Evolutionary conservation across 371 early-diverging fungal species (phyloP).

Genomic region (Apophysomyces ossiformis): DNA sequence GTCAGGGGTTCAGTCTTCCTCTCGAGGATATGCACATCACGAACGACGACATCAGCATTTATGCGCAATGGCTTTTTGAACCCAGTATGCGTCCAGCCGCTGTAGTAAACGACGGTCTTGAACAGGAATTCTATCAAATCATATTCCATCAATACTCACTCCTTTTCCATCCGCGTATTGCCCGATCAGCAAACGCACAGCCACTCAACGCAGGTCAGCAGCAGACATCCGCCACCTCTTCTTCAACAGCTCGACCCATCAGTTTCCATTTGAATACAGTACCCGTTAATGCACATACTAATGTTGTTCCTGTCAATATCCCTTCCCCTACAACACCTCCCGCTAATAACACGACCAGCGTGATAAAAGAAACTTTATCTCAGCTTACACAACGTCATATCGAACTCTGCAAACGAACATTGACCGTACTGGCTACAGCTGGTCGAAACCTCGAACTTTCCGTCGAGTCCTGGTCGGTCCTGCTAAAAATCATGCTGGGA

Average conservation of each 20-base stretch:
- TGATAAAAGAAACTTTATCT: constrained; percentile 37
- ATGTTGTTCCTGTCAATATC: constrained; percentile 20
- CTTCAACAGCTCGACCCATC: constrained; percentile 13
- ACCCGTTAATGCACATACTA: constrained; percentile 30
- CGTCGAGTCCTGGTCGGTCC: constrained; percentile 75
- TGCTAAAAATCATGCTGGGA: constrained; percentile 77
- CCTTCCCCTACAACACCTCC: constrained; percentile 19
- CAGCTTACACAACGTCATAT: constrained; percentile 62
- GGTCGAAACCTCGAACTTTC: constrained; percentile 69
- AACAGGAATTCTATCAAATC: constrained; percentile 58
- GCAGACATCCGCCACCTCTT: constrained; percentile 8
- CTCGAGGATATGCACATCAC: constrained; percentile 76
- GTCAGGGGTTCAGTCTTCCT: constrained; percentile 81
- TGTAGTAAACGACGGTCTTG: constrained; percentile 49
- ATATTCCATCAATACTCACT: constrained; percentile 80
- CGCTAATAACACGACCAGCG: constrained; percentile 12
- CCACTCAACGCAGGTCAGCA: constrained; percentile 10
- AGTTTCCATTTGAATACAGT: constrained; percentile 31
- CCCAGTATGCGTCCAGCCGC: constrained; percentile 62
- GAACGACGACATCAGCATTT: constrained; percentile 66
- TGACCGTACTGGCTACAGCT: constrained; percentile 67
- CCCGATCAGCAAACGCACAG: constrained; percentile 25
- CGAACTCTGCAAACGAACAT: constrained; percentile 76
- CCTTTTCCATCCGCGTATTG: constrained; percentile 67
- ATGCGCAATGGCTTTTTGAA: constrained; percentile 81